Conservation (phyloP, 441 rosid genomes). For the Corymbia citriodora region DNA sequence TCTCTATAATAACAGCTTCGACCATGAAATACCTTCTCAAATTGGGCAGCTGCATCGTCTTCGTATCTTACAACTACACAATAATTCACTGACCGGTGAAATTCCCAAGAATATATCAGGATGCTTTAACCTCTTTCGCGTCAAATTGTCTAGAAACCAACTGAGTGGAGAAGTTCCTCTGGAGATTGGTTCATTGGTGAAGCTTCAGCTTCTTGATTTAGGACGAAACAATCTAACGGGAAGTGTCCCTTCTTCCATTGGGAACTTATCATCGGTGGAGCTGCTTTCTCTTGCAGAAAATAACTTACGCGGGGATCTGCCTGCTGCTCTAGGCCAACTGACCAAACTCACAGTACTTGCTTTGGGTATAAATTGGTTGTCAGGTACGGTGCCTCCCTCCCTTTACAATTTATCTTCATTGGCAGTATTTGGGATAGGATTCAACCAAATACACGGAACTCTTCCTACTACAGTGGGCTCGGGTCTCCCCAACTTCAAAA, state of each 20-base stretch:
- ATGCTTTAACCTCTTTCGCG: background rate
- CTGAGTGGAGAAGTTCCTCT: background rate
- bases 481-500: background rate
- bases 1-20: background rate
- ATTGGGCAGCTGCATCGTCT: background rate
- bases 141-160: background rate
- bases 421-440: fast-evolving
- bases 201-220: background rate
- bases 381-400: background rate
- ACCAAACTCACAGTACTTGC: background rate
- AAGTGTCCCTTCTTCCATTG: background rate
- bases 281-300: fast-evolving
- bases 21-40: background rate
- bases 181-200: background rate
- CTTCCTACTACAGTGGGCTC: background rate
- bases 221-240: background rate
- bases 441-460: background rate
- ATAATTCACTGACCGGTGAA: background rate
- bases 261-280: background rate
- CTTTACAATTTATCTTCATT: background rate
- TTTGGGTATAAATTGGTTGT: fast-evolving
- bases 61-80: background rate
- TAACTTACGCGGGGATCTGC: background rate
- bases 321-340: background rate
- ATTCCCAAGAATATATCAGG: background rate